Base-by-base conservation (phyloP, 345 rosid species). In the Combretum micranthum region DNA sequence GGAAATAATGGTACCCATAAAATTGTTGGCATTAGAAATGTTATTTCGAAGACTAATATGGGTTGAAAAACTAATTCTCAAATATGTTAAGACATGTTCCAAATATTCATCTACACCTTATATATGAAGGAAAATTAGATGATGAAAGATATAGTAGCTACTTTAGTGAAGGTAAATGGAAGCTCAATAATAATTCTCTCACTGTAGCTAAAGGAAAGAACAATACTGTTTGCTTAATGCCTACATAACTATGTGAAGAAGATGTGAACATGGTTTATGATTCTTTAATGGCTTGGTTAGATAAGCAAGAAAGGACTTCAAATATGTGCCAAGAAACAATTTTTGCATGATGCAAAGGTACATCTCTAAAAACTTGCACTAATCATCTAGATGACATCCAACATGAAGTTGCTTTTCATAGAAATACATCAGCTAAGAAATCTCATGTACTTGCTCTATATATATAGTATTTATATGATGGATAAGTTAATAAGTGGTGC, bases 161-260 rank as follows among this genome's bases (percentile, higher is more conserved):
- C 15, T 21, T 12, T 16, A 1, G 18, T 10, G 37, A 17, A 7
- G 57, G 4, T 11, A 21, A 53, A 21, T 53, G 39, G 42, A 53
- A 53, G 18, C 57, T 53, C 3, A 53, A 4, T 21, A 53, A 53
- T 13, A 15, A 39, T 45, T 53, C 57, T 21, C 16, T 53, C n/a
- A n/a, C n/a, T n/a, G n/a, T n/a, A n/a, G n/a, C n/a, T n/a, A n/a
- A n/a, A n/a, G 32, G 4, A 39, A 21, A 21, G 23, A 53, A 3
- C 21, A 10, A 20, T 53, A 17, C 17, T 23, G 3, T 4, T 21
- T 21, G 21, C 57, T 8, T 10, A 13, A 21, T 13, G 32, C 1
- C 1, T 2, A 15, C 20, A 21, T 3, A 12, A 5, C 21, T 53
- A 21, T 3, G 15, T 13, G 15, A 26, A 14, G 42, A 15, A 20